These are phyloP conservation scores for Globisporangium megalacanthum DNA, from an alignment of 352 stramenopile genomes.

Conservation along the genomic window DNA sequence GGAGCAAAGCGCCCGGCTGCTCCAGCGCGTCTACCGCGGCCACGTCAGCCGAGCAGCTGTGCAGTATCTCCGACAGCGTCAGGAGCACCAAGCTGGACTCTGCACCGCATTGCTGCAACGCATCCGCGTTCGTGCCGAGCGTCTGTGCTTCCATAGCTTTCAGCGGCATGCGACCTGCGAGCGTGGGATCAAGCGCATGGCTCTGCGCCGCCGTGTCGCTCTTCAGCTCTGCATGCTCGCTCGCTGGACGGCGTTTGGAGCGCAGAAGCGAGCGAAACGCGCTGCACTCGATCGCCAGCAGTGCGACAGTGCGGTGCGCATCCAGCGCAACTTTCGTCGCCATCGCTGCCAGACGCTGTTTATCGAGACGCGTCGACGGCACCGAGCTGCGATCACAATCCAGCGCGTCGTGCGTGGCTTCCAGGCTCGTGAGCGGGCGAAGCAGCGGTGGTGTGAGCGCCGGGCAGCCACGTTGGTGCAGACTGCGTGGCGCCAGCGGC, in stretches of 20 bases:
- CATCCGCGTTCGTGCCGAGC: conserved; percentile 20
- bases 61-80: conserved; percentile 18
- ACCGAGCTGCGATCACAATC: conserved; percentile 49
- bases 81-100: conserved; percentile 23
- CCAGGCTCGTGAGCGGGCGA: conserved; percentile 28
- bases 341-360: conserved; percentile 52
- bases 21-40: conserved; percentile 60
- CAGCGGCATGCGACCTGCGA: conserved; percentile 14
- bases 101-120: conserved; percentile 26
- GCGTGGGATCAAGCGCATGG: conserved; percentile 32
- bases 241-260: conserved; percentile 19
- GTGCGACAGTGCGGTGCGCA: conserved; percentile 39
- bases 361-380: conserved; percentile 16
- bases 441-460: conserved; percentile 32
- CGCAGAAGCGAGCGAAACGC: conserved; percentile 32
- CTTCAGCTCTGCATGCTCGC: conserved; percentile 9
- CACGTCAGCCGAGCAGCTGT: conserved; percentile 19
- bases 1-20: conserved; percentile 18
- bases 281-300: conserved; percentile 22
- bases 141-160: conserved; percentile 28
- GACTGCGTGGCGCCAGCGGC: conserved; percentile 43
- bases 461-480: conserved; percentile 41
- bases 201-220: conserved; percentile 7
- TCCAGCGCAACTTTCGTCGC: conserved; percentile 66
- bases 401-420: conserved; percentile 55